A percentile compares a stretch with the other conserved stretches of the same genome.
Evolutionary conservation across 176 grass and related monocot genomes (phyloP).

Genomic region (Eleusine indica): DNA sequence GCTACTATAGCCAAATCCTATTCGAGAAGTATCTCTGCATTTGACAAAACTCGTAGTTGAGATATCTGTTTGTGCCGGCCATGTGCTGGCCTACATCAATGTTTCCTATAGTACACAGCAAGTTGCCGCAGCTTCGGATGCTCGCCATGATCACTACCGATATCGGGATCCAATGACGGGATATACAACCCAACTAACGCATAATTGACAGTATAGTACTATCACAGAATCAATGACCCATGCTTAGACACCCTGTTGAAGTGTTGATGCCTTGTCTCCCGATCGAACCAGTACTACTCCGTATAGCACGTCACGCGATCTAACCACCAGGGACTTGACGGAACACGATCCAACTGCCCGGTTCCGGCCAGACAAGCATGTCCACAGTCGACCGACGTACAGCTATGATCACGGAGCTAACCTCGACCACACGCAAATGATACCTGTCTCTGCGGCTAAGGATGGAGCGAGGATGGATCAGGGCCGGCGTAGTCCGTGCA

Average conservation of each 20-base stretch:
- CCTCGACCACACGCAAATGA: slow-evolving; percentile 1
- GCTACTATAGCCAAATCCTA: too few relatives aligned
- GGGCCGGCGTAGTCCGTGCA: neutral
- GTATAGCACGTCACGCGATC: neutral
- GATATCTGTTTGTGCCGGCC: neutral
- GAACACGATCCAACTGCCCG: slow-evolving; percentile 16
- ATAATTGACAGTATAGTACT: too few relatives aligned
- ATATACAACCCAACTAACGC: too few relatives aligned
- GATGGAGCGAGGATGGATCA: neutral
- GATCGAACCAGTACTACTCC: neutral
- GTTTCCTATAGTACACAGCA: neutral
- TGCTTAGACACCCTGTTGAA: neutral
- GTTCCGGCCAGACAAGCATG: neutral
- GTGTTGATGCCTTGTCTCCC: neutral
- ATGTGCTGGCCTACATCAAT: slow-evolving; percentile 1
- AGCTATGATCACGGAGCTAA: slow-evolving; percentile 24
- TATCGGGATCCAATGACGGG: neutral
- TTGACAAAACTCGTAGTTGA: neutral
- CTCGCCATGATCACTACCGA: neutral
- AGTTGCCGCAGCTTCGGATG: neutral
- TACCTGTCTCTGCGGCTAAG: neutral
- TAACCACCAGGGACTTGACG: slow-evolving; percentile 17
- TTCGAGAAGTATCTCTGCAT: too few relatives aligned
- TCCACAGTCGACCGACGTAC: neutral
- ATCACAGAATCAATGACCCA: too few relatives aligned